phyloP scores from a whole-genome alignment of 805 yeast genomes.

The Kazachstania psychrophila region DNA sequence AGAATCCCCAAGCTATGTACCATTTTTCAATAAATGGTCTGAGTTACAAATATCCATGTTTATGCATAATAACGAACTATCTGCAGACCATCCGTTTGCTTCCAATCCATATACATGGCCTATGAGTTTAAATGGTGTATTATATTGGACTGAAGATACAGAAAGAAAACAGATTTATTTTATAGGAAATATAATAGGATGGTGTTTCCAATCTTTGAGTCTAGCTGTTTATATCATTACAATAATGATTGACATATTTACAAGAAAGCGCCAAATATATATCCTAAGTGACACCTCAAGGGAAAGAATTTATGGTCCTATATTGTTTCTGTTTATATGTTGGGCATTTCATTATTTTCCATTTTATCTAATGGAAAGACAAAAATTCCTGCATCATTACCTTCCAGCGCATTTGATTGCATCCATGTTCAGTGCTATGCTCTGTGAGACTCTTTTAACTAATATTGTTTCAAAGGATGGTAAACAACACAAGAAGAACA shows the following conservation, averaged over 20 bases:
- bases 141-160: conserved; percentile 80
- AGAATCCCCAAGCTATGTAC: conserved; percentile 47
- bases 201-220: conserved; percentile 70
- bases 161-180: conserved; percentile 74
- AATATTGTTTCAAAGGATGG: conserved; percentile 33
- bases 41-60: conserved; percentile 87
- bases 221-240: conserved; percentile 57
- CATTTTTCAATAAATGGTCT: conserved; percentile 81
- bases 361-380: conserved; percentile 85
- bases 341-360: conserved; percentile 89
- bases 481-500: conserved; percentile 20
- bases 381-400: conserved; percentile 87
- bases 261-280: conserved; percentile 57
- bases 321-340: conserved; percentile 78
- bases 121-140: conserved; percentile 75
- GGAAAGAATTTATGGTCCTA: conserved; percentile 62
- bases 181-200: conserved; percentile 82
- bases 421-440: conserved; percentile 70
- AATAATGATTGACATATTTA: conserved; percentile 61
- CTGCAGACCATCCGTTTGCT: conserved; percentile 89
- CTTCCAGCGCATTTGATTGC: conserved; percentile 91
- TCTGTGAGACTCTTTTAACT: conserved; percentile 68
- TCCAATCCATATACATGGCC: conserved; percentile 93
- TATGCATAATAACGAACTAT: conserved; percentile 78
- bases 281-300: conserved; percentile 51